Base-by-base conservation (phyloP, 2,329 filamentous ascomycete genomes). In the Fusarium zealandicum region DNA sequence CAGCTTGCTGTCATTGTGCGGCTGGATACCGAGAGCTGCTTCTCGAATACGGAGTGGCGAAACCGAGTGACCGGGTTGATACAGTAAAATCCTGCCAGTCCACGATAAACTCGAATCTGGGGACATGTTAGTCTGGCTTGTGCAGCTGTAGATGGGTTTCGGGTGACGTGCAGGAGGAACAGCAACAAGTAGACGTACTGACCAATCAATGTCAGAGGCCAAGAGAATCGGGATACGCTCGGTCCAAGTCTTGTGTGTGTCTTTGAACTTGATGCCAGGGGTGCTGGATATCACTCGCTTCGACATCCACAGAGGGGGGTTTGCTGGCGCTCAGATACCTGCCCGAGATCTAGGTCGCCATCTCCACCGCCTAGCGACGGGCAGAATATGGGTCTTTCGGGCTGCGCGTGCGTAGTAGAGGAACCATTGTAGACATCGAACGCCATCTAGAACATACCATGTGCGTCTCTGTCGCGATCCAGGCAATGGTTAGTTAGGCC, bases 151-250 rank as follows among this genome's bases (percentile, higher is more conserved):
- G 43, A 61, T 51, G 51, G 58, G 35, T 51, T 54, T 57, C 57
- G 55, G 51, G 59, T 63, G 59, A 63, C 59, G 64, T 67, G 64
- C 64, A 66, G 63, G 46, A 55, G 48, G 38, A 30, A 49, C 30
- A 37, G 43, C 22, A 38, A 51, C 22, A 51, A 51, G 48, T 20
- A 37, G 45, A 44, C 57, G 52, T 44, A 50, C 43, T 46, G 53
- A 32, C 64, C 64, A 66, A 66, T 67, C 64, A 56, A 55, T 38
- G 58, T 16, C 25, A 37, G 17, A 58, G 32, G 47, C 37, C 14
- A 27, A 36, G 38, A 31, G 16, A 46, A 63, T 46, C 42, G 56
- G 63, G 51, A 42, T 41, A 33, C 61, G 63, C 63, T 66, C 56
- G 63, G 63, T 61, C 63, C 63, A 66, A 20, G 46, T 43, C 58